phyloP scores from a whole-genome alignment of 306 rosid species.

The Cicer judaicum region DNA sequence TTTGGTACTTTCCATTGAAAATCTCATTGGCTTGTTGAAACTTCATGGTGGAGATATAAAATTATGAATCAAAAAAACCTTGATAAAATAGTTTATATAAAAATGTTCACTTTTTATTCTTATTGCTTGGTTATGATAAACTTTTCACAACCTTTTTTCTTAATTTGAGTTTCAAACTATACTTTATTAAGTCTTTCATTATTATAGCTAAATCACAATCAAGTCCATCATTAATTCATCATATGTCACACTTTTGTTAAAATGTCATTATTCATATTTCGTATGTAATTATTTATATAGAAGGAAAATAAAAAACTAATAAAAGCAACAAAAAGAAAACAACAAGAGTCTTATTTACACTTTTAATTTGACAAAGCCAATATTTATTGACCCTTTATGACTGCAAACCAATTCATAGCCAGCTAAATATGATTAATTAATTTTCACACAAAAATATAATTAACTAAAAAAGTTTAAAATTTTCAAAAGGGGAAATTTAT shows the following conservation, averaged over 20 bases:
- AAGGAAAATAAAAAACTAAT: neutral
- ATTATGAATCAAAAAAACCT: constrained; percentile 39
- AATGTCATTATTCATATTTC: constrained; percentile 19
- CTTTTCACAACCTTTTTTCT: neutral
- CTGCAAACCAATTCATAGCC: constrained; percentile 37
- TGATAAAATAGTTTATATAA: constrained; percentile 37
- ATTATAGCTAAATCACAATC: constrained; percentile 12
- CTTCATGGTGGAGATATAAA: constrained; percentile 56
- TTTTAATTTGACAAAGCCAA: neutral
- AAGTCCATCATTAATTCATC: constrained; percentile 30
- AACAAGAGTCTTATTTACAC: neutral
- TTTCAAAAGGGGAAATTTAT: neutral
- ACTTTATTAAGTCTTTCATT: neutral
- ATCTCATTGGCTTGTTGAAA: constrained; percentile 42
- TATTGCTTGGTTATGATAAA: constrained; percentile 32
- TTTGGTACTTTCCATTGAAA: constrained; percentile 49
- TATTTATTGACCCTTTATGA: constrained; percentile 29
- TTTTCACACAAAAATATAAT: neutral
- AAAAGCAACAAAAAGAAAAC: neutral
- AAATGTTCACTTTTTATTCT: constrained; percentile 20
- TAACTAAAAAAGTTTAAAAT: constrained; percentile 23
- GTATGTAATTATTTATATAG: neutral
- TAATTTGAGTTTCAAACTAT: constrained; percentile 2
- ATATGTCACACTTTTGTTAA: constrained; percentile 25
- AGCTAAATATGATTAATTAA: constrained; percentile 30